Percentiles rank a stretch among this genome's conserved stretches.
Evolutionary conservation across 768 basidiomycete species (phyloP).

Genomic region (Suillus placidus): DNA sequence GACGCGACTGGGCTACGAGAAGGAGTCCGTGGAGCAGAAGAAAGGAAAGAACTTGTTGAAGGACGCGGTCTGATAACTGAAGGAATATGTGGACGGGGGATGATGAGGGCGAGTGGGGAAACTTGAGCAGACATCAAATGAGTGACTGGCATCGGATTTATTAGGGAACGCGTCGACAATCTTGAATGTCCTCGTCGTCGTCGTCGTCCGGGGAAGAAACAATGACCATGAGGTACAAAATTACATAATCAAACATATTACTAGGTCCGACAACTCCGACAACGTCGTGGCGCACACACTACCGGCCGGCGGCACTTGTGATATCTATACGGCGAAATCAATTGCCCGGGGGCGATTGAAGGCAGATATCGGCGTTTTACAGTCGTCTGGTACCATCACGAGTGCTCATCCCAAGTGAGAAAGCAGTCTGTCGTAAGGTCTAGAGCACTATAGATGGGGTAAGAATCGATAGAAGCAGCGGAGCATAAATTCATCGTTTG

Average conservation of each 20-base stretch:
- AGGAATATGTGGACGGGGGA: slow-evolving; percentile 54
- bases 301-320: not conserved
- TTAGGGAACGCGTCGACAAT: not conserved
- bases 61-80: slow-evolving; percentile 50
- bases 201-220: slow-evolving; percentile 1
- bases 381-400: not conserved
- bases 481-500: not conserved
- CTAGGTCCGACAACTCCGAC: slow-evolving; percentile 4
- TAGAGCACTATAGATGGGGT: not conserved
- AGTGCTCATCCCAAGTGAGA: not conserved
- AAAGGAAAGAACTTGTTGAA: slow-evolving; percentile 37
- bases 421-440: not conserved
- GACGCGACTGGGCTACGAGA: slow-evolving; percentile 55
- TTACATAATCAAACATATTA: slow-evolving; percentile 1
- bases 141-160: slow-evolving; percentile 48
- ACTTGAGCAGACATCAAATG: slow-evolving; percentile 49
- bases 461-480: not conserved
- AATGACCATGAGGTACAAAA: not conserved
- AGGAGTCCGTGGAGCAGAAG: slow-evolving; percentile 61
- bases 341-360: not conserved
- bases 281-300: not conserved
- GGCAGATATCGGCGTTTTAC: not conserved
- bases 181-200: slow-evolving; percentile 1
- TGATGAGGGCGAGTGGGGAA: slow-evolving; percentile 61
- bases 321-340: not conserved